Evolutionary conservation across 192 early-diverging fungal genomes (phyloP), one percentile per base, ranked within the genome.

Genomic region (Podochytrium sp.): DNA sequence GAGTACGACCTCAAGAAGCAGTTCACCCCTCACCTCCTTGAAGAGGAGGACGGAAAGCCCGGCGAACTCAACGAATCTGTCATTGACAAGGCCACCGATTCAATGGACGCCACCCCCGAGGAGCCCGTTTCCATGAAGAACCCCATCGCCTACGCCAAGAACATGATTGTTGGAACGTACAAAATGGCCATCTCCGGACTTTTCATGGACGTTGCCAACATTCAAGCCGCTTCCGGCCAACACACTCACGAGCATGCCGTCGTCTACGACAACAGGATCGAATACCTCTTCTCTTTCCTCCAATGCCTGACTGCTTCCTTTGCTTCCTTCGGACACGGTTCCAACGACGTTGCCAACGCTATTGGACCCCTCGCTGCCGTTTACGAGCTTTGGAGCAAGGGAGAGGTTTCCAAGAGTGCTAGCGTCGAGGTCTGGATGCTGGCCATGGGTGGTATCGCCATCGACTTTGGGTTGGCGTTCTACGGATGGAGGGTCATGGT

Each of bases 301-400:
- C 93, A 94, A 74, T 81, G 93, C 68, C 76, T 91, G 62, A 94
- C 93, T 3, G 91, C 92, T 20, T 87, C 90, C 69, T 89, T 93
- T 40, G 90, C 93, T 32, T 93, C 92, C 68, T 94, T 94, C 79
- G 87, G 91, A 18, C 93, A 95, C 81, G 92, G 93, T 50, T 88
- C 89, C 65, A 95, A 95, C 83, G 92, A 95, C 80, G 91, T 94
- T 29, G 87, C 92, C 73, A 94, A 95, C 74, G 93, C 93, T 33
- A 88, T 92, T 55, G 92, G 93, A 53, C 93, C 93, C 23, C 76
- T 94, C 37, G 79, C 93, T 1, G 80, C 90, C 40, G 92, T 94
- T 51, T 94, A 88, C 76, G 77, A 84, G 63, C 84, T 91, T 62
- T 95, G 92, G 90, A 62, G 80, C 52, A 80, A 71, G 14, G 67